phyloP scores from a whole-genome alignment of 2,329 filamentous ascomycete genomes.

The Xenosphaeropsis pyriputrescens region DNA sequence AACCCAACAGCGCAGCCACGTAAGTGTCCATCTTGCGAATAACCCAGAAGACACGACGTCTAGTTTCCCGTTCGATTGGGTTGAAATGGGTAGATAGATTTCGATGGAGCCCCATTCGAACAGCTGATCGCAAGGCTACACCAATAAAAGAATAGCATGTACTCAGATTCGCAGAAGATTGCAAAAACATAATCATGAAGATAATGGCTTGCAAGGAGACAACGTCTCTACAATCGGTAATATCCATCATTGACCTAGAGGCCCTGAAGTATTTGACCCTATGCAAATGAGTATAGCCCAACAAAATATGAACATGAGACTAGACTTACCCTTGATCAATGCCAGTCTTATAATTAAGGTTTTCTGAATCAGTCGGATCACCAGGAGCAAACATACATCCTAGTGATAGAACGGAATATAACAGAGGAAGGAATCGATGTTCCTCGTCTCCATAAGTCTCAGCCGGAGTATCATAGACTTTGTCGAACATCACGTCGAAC shows the following conservation, averaged over 20 bases:
- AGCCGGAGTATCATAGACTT: slow-evolving; percentile 56
- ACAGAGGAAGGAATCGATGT: slow-evolving; percentile 51
- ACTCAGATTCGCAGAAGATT: slow-evolving; percentile 64
- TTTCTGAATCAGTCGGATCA: slow-evolving; percentile 28
- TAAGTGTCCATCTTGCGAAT: slow-evolving; percentile 59
- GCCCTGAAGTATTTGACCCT: slow-evolving; percentile 64
- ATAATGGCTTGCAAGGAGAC: slow-evolving; percentile 60
- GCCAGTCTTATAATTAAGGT: slow-evolving; percentile 32
- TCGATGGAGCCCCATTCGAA: slow-evolving; percentile 66
- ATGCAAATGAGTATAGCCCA: slow-evolving; percentile 1
- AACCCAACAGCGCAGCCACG: slow-evolving; percentile 51
- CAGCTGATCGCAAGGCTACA: slow-evolving; percentile 59
- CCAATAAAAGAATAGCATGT: slow-evolving; percentile 72
- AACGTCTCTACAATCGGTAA: slow-evolving; percentile 59
- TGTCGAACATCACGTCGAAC: slow-evolving; percentile 66
- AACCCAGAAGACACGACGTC: slow-evolving; percentile 51
- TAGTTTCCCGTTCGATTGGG: slow-evolving; percentile 46
- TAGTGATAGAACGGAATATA: slow-evolving; percentile 57
- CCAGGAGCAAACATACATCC: slow-evolving; percentile 54
- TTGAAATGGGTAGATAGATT: slow-evolving; percentile 48
- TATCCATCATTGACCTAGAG: slow-evolving; percentile 49
- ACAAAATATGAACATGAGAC: slow-evolving; percentile 1
- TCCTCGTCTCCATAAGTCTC: slow-evolving; percentile 50
- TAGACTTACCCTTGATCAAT: slow-evolving; percentile 40
- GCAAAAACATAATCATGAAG: slow-evolving; percentile 70